These are phyloP conservation scores for Trapa bicornis DNA, from an alignment of 345 rosid genomes.

Conservation along the genomic window DNA sequence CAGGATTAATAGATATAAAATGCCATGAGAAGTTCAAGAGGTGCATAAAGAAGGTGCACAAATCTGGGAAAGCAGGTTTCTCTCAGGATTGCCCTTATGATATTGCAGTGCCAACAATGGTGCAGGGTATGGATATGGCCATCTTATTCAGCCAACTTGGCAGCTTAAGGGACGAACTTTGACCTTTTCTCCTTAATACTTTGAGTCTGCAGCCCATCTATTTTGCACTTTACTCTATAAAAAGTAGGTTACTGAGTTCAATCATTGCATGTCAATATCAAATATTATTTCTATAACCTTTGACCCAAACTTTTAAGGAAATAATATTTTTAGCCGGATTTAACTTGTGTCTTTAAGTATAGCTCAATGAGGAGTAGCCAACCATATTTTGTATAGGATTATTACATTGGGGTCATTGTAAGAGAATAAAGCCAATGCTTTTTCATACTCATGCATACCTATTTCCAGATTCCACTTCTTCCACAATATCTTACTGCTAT, in stretches of 20 bases:
- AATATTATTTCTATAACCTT: neutral
- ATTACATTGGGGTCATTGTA: no score
- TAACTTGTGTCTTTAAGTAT: neutral
- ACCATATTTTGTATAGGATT: no score
- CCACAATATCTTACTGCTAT: no score
- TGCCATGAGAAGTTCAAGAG: conserved; percentile 71
- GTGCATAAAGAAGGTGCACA: conserved; percentile 54
- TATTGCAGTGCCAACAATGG: conserved; percentile 60
- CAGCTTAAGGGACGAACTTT: conserved; percentile 34
- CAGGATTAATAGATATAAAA: conserved; percentile 46
- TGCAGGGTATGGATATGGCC: conserved; percentile 74
- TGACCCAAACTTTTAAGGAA: neutral
- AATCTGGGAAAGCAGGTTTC: conserved; percentile 49
- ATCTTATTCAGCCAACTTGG: conserved; percentile 61
- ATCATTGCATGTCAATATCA: neutral
- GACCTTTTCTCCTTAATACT: conserved; percentile 2
- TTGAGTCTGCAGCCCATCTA: neutral
- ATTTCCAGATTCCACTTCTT: no score
- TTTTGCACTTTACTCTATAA: neutral
- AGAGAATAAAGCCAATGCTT: no score
- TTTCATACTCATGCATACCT: no score
- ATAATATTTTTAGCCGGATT: neutral
- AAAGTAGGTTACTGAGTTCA: neutral
- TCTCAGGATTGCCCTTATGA: conserved; percentile 58
- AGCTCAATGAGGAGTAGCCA: neutral